Conservation (phyloP, 345 rosid genomes). For the Rhizophora mangle region DNA sequence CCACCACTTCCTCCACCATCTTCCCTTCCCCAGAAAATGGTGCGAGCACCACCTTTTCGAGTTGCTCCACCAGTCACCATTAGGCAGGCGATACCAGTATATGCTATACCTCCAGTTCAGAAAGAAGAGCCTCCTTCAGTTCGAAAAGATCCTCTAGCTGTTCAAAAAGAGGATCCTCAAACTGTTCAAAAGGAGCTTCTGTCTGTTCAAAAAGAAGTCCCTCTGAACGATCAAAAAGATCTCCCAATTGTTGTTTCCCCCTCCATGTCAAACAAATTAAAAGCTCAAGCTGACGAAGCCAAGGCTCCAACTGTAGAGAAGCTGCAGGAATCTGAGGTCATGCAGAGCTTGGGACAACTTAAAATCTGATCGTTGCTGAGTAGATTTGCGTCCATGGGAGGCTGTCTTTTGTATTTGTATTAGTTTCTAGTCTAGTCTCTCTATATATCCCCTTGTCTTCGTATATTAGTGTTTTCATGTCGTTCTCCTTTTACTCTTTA, state of each 20-base stretch:
- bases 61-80: slow-evolving; percentile 71
- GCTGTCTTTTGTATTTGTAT: slow-evolving; percentile 13
- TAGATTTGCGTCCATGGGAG: slow-evolving; percentile 6
- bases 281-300: slow-evolving; percentile 31
- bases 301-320: slow-evolving; percentile 18
- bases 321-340: slow-evolving; percentile 37
- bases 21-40: slow-evolving; percentile 34
- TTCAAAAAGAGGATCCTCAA: slow-evolving; percentile 8
- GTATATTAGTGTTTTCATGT: slow-evolving; percentile 26
- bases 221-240: slow-evolving; percentile 4
- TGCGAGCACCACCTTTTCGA: slow-evolving; percentile 40
- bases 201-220: slow-evolving; percentile 14
- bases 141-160: slow-evolving; percentile 20
- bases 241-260: slow-evolving; percentile 18
- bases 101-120: slow-evolving; percentile 48
- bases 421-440: slow-evolving; percentile 33
- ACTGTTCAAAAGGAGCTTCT: slow-evolving; percentile 1
- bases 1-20: slow-evolving; percentile 57
- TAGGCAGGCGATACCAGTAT: slow-evolving; percentile 68
- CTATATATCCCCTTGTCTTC: slow-evolving; percentile 23
- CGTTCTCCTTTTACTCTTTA: slow-evolving; percentile 2
- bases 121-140: slow-evolving; percentile 35
- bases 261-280: slow-evolving; percentile 7
- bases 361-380: slow-evolving; percentile 38
- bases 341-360: slow-evolving; percentile 52